Base-by-base conservation (phyloP, 202 grass and related monocot genomes). In the Panicum hallii region DNA sequence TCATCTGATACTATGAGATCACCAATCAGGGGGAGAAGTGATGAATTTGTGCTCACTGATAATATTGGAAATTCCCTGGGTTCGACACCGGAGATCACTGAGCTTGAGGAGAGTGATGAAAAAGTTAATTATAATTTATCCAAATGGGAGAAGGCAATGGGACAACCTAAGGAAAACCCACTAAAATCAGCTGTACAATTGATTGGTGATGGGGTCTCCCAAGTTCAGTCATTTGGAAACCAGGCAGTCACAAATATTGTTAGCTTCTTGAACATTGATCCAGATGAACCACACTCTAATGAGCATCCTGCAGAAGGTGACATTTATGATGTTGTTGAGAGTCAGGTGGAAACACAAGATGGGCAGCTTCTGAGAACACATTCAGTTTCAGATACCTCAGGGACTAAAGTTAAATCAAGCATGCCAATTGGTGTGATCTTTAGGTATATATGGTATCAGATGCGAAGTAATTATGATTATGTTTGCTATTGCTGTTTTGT, bases 401-500 rank as follows among this genome's bases (percentile, higher is more conserved):
- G 65, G 52, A 85, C 36, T 63, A 84, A 68, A 76, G n/a, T 50
- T 36, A 84, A 90, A 73, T 67, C 85, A 78, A 88, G 79, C 81
- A 85, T 90, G 87, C 93, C 94, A 74, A 84, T 98, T 72, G 87
- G 93, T 83, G 91, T 93, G 26, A 94, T 98, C 54, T 93, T 98
- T 73, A 58, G 67, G 50, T 94, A 91, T 76, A 92, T 98, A 82
- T 95, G 93, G 95, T 94, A 92, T 67, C 93, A 92, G 77, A 98
- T 98, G 95, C 89, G 95, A 44, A 89, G 93, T 81, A 98, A 98
- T 87, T 95, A 98, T 63, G 95, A 98, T 85, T 91, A 94, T 84
- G 95, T 98, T 83, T 98, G 95, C 87, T 98, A 98, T 76, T 95
- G 95, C 81, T 98, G 91, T 67, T 98, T 98, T 81, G 32, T 98